These are phyloP conservation scores for Stachybotrys echinatus DNA, from an alignment of 2,329 filamentous ascomycete species.

Conservation along the genomic window DNA sequence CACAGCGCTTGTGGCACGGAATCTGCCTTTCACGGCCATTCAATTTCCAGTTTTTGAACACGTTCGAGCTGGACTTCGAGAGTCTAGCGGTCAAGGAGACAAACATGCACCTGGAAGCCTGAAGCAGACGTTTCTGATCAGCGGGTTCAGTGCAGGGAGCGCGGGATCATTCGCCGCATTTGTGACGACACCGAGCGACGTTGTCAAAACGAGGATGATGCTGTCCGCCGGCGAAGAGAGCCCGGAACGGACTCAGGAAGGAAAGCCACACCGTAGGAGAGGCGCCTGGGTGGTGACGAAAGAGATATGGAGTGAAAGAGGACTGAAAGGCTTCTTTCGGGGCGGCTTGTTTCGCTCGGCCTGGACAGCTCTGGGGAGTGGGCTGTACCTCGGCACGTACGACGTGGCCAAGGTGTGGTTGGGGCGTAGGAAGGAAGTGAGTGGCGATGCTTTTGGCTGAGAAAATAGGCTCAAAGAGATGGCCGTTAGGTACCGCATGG, in stretches of 20 bases:
- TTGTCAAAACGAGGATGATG: slow-evolving; percentile 89
- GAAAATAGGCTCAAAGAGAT: background rate
- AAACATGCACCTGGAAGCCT: slow-evolving; percentile 27
- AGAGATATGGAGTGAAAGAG: slow-evolving; percentile 61
- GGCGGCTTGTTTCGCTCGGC: slow-evolving; percentile 67
- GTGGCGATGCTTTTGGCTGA: slow-evolving; percentile 19
- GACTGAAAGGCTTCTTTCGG: slow-evolving; percentile 69
- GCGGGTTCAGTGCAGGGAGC: slow-evolving; percentile 65
- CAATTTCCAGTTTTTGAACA: slow-evolving; percentile 86
- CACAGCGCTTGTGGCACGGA: slow-evolving; percentile 72
- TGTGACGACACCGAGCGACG: slow-evolving; percentile 84
- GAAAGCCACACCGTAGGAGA: slow-evolving; percentile 25
- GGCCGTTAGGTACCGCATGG: too few relatives aligned
- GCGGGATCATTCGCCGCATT: slow-evolving; percentile 72
- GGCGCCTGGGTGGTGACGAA: slow-evolving; percentile 55
- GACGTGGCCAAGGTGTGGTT: slow-evolving; percentile 70
- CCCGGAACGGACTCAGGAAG: slow-evolving; percentile 15
- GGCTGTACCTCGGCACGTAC: slow-evolving; percentile 81
- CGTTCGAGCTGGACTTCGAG: slow-evolving; percentile 48
- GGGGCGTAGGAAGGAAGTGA: slow-evolving; percentile 33
- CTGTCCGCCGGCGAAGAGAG: slow-evolving; percentile 43
- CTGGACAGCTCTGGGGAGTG: slow-evolving; percentile 81
- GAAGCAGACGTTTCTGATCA: slow-evolving; percentile 64
- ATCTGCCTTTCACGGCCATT: slow-evolving; percentile 80
- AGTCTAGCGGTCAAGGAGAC: slow-evolving; percentile 7